Evolutionary conservation across 2,329 filamentous ascomycete genomes (phyloP).

Genomic region (Talaromyces islandicus): DNA sequence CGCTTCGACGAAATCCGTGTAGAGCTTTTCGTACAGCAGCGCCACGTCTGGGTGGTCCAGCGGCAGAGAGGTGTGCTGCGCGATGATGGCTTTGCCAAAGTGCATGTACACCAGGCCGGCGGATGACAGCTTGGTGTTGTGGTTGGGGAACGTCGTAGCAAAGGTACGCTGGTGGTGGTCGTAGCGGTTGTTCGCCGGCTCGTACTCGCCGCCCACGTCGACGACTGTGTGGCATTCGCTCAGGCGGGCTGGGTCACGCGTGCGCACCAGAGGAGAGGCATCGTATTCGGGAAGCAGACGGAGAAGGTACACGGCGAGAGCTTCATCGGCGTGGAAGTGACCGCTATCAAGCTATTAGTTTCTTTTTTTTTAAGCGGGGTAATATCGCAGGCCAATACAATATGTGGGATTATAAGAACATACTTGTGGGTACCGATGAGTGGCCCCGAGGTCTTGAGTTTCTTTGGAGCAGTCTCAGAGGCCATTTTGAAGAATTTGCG

Average conservation of each 20-base stretch:
- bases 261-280: slow-evolving; percentile 70
- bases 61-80: slow-evolving; percentile 55
- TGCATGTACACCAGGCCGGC: slow-evolving; percentile 94
- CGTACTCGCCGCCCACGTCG: slow-evolving; percentile 95
- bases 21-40: slow-evolving; percentile 80
- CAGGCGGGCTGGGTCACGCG: slow-evolving; percentile 74
- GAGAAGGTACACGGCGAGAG: slow-evolving; percentile 92
- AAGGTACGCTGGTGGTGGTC: slow-evolving; percentile 98
- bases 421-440: slow-evolving; percentile 87
- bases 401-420: slow-evolving; percentile 6
- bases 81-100: slow-evolving; percentile 81
- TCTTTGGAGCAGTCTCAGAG: slow-evolving; percentile 65
- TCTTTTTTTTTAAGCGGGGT: slow-evolving; percentile 6
- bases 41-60: slow-evolving; percentile 62
- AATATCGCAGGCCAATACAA: neutral
- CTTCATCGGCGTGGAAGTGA: slow-evolving; percentile 98
- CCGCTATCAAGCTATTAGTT: slow-evolving; percentile 46
- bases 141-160: slow-evolving; percentile 73
- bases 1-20: slow-evolving; percentile 89
- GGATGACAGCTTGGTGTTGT: slow-evolving; percentile 82
- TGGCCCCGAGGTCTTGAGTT: slow-evolving; percentile 68
- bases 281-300: slow-evolving; percentile 78
- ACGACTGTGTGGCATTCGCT: slow-evolving; percentile 88
- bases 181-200: slow-evolving; percentile 68
- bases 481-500: slow-evolving; percentile 54